phyloP scores from a whole-genome alignment of 2,329 filamentous ascomycete species.

The Pseudogymnoascus sp. region DNA sequence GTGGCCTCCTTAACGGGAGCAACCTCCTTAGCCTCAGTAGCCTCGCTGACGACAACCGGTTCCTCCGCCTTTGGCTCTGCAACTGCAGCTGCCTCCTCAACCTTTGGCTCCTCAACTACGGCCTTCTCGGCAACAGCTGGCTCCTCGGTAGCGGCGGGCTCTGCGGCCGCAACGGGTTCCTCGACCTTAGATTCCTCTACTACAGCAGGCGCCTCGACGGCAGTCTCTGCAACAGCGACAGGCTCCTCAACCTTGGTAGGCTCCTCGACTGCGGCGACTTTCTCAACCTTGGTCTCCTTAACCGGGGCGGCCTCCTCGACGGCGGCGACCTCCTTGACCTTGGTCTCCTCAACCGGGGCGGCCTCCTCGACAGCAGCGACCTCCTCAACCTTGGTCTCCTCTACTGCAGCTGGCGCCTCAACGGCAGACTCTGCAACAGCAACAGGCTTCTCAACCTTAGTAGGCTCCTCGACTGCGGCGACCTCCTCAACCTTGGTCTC shows the following conservation, averaged over 20 bases:
- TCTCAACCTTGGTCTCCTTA: neutral
- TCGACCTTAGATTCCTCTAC: neutral
- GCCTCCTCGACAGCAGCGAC: neutral
- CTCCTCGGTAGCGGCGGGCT: neutral
- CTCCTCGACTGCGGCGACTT: too few relatives aligned
- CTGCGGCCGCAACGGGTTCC: neutral
- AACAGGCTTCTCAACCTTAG: neutral
- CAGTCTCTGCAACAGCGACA: neutral
- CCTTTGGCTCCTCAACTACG: neutral
- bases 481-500: neutral
- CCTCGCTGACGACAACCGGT: neutral
- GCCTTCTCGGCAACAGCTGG: neutral
- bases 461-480: neutral
- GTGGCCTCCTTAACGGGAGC: neutral
- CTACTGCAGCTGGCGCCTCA: neutral
- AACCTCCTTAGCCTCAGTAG: neutral
- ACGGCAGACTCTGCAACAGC: neutral
- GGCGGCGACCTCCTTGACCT: too few relatives aligned
- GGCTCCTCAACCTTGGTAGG: neutral
- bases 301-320: too few relatives aligned
- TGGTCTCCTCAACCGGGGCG: neutral
- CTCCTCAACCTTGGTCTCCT: neutral
- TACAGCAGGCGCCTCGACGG: neutral
- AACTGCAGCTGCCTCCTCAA: neutral
- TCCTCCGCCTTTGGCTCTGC: neutral